These are phyloP conservation scores for Secale cereale DNA, from an alignment of 176 grass and related monocot genomes.

Conservation along the genomic window DNA sequence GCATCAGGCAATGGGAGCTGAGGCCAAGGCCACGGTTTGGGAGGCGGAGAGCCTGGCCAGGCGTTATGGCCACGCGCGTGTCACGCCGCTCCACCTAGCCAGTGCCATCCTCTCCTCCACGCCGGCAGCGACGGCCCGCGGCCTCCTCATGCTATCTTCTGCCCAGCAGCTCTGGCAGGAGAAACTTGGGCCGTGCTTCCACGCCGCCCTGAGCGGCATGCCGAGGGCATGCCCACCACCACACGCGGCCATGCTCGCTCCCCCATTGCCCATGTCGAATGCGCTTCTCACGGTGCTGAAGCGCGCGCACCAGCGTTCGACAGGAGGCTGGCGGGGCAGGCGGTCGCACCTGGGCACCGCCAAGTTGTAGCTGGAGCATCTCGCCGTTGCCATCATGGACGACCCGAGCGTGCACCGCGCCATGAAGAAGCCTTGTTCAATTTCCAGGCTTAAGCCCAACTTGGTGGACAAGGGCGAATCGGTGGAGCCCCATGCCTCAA, in stretches of 20 bases:
- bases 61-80: constrained; percentile 50
- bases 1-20: constrained; percentile 50
- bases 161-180: too few relatives aligned
- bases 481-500: too few relatives aligned
- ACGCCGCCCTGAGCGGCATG: too few relatives aligned
- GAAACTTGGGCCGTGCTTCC: too few relatives aligned
- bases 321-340: neutral
- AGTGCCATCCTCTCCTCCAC: constrained; percentile 51
- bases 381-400: constrained; percentile 75
- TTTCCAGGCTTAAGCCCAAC: too few relatives aligned
- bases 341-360: constrained; percentile 9
- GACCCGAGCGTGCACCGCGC: constrained; percentile 74
- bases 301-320: neutral
- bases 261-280: neutral
- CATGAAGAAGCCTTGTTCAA: constrained; percentile 49
- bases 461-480: too few relatives aligned
- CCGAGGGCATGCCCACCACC: too few relatives aligned
- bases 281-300: constrained; percentile 64
- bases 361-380: constrained; percentile 74
- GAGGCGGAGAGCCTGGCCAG: constrained; percentile 37
- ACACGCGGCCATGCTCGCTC: too few relatives aligned
- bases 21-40: too few relatives aligned
- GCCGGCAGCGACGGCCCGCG: constrained; percentile 13
- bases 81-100: constrained; percentile 65
- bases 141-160: too few relatives aligned